Percentiles rank a stretch among this genome's conserved stretches.
Conservation (phyloP, 2,329 filamentous ascomycete species). For the Huntiella decipiens region DNA sequence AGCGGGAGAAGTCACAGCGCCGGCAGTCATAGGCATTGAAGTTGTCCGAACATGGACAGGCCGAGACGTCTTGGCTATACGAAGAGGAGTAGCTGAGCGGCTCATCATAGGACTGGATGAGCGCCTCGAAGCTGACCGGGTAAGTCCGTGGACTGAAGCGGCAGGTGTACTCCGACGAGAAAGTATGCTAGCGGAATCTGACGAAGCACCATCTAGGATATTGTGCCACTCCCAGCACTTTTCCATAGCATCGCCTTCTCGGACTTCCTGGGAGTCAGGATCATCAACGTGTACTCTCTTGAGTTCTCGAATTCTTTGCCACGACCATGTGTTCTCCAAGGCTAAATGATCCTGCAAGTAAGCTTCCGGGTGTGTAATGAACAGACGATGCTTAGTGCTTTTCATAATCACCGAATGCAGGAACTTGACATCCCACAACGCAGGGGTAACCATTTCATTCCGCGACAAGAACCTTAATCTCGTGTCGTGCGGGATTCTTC, state of each 20-base stretch:
- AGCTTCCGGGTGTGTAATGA: slow-evolving; percentile 55
- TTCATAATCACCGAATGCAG: slow-evolving; percentile 58
- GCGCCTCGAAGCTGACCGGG: slow-evolving; percentile 18
- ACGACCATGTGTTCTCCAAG: slow-evolving; percentile 43
- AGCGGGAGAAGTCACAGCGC: not conserved
- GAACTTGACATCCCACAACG: slow-evolving; percentile 53
- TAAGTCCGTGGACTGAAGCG: not conserved
- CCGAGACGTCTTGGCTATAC: slow-evolving; percentile 26
- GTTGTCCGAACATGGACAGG: slow-evolving; percentile 28
- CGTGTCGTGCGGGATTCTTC: slow-evolving; percentile 57
- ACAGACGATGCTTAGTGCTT: slow-evolving; percentile 46
- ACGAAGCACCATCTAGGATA: slow-evolving; percentile 36
- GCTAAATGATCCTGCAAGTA: slow-evolving; percentile 47
- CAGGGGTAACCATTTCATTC: slow-evolving; percentile 53
- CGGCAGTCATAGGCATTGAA: slow-evolving; percentile 29
- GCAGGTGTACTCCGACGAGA: not conserved
- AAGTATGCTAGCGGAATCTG: not conserved
- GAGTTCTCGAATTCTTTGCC: slow-evolving; percentile 48
- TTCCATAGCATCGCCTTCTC: slow-evolving; percentile 43
- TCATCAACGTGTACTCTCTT: slow-evolving; percentile 34
- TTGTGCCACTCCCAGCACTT: slow-evolving; percentile 50
- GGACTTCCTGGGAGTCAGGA: slow-evolving; percentile 25
- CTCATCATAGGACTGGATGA: slow-evolving; percentile 19
- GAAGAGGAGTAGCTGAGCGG: slow-evolving; percentile 24
- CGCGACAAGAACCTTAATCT: slow-evolving; percentile 51